phyloP scores from a whole-genome alignment of 1,284 basidiomycete genomes.

The Apiotrichum sp. region DNA sequence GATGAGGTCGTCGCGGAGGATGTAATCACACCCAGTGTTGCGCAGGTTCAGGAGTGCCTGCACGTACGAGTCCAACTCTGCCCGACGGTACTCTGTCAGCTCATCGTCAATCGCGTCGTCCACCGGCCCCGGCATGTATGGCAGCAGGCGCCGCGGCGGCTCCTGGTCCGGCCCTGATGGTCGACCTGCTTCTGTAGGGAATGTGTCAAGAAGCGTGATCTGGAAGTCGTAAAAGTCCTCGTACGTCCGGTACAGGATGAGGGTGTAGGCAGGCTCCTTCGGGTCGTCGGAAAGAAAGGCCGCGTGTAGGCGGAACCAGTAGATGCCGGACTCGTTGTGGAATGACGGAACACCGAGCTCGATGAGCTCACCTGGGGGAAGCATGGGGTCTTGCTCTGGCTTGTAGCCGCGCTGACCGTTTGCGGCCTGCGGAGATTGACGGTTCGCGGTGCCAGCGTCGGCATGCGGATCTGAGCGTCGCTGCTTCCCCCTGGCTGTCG shows the following conservation, averaged over 20 bases:
- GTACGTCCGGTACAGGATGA: conserved; percentile 91
- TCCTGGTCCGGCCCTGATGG: conserved; percentile 42
- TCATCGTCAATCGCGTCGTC: conserved; percentile 71
- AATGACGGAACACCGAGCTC: conserved; percentile 90
- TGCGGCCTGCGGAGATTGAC: neutral
- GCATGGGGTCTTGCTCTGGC: conserved; percentile 41
- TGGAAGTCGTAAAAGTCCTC: conserved; percentile 99
- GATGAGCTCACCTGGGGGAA: conserved; percentile 76
- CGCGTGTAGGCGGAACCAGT: conserved; percentile 94
- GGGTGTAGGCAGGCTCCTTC: conserved; percentile 61
- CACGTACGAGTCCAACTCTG: conserved; percentile 85
- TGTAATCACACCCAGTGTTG: conserved; percentile 63
- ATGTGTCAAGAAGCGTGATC: conserved; percentile 73
- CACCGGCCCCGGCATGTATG: conserved; percentile 92
- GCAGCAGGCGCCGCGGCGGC: conserved; percentile 64
- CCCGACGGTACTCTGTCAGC: conserved; percentile 71
- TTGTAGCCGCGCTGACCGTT: conserved; percentile 21
- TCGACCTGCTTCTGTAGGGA: conserved; percentile 83
- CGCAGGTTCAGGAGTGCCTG: conserved; percentile 61
- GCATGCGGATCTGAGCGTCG: neutral
- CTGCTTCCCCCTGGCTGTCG: conserved; percentile 2
- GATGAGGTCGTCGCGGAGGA: conserved; percentile 73
- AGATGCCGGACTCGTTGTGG: conserved; percentile 91
- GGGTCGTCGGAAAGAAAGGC: conserved; percentile 72
- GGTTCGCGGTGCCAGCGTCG: neutral